Percentiles rank a stretch among this genome's conserved stretches.
These are phyloP conservation scores for Volvariella surrecta DNA, from an alignment of 1,284 basidiomycete species.

Conservation along the genomic window DNA sequence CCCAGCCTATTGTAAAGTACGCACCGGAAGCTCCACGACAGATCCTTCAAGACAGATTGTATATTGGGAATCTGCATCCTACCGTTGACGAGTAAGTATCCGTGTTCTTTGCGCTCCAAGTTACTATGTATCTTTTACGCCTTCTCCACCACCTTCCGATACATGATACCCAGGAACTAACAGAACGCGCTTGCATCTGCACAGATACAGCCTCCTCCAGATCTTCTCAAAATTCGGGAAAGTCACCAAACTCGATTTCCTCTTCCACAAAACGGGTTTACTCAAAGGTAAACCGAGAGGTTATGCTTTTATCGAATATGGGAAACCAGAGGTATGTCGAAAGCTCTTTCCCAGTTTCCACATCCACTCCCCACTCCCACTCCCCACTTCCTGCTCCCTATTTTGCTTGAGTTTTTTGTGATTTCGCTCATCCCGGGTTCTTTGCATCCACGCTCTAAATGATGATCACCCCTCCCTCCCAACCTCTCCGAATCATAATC, in stretches of 20 bases:
- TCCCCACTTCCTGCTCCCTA: no score
- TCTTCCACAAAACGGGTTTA: conserved; percentile 90
- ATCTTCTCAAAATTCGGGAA: conserved; percentile 89
- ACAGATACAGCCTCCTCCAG: conserved; percentile 80
- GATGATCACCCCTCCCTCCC: no score
- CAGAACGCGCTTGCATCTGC: not conserved
- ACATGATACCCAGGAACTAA: not conserved
- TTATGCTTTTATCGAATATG: conserved; percentile 91
- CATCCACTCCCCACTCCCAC: conserved; percentile 5
- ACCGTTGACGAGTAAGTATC: conserved; percentile 79
- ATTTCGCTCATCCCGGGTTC: conserved; percentile 47
- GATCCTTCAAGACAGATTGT: conserved; percentile 65
- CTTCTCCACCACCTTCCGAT: not conserved
- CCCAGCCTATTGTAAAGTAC: conserved; percentile 10
- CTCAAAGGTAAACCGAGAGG: conserved; percentile 89
- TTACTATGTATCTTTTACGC: not conserved
- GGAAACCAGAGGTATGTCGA: conserved; percentile 68
- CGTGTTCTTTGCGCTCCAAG: not conserved
- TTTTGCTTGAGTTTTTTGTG: conserved; percentile 13
- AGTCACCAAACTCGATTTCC: conserved; percentile 86
- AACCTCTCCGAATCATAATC: no score
- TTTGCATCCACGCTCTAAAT: conserved; percentile 13
- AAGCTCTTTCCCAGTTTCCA: conserved; percentile 2
- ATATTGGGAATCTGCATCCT: conserved; percentile 85
- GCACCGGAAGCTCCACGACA: conserved; percentile 17